Conservation (phyloP, 139 green algal genomes). For the Chlamydomonas sp. region DNA sequence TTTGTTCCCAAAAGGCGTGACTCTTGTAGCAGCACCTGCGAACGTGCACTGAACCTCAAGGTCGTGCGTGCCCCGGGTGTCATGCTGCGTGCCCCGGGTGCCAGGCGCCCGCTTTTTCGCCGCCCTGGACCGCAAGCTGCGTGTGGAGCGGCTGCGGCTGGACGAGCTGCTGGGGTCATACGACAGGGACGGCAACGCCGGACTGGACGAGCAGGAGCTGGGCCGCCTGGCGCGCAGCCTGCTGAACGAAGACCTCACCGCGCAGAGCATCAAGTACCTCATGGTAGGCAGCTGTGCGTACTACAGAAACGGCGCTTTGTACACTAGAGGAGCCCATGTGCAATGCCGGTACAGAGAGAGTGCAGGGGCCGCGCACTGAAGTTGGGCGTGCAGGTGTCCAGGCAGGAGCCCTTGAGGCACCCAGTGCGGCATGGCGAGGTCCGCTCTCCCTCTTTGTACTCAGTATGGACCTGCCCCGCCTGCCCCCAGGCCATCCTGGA, state of each 20-base stretch:
- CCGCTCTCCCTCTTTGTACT: no score
- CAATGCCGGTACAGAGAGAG: no score
- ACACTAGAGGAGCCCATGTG: no score
- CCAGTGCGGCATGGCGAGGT: no score
- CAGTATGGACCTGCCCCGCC: background rate
- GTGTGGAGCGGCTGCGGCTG: constrained; percentile 31
- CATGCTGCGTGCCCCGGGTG: no score
- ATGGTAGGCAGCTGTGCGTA: constrained; percentile 16
- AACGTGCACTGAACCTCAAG: no score
- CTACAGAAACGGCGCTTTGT: no score
- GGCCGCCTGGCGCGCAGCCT: constrained; percentile 12
- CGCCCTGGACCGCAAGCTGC: constrained; percentile 51
- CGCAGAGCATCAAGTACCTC: constrained; percentile 2
- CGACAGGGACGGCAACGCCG: constrained; percentile 29
- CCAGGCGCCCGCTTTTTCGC: constrained; percentile 47
- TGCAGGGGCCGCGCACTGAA: no score
- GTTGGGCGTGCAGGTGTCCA: no score
- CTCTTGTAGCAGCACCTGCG: no score
- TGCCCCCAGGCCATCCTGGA: constrained; percentile 45
- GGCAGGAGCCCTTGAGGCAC: no score
- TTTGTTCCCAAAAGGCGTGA: background rate
- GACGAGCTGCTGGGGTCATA: constrained; percentile 41
- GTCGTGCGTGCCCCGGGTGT: no score
- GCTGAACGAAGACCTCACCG: constrained; percentile 14
- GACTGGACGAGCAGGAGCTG: constrained; percentile 47